Evolutionary conservation across 441 rosid genomes (phyloP).

Genomic region (Eruca vesicaria): DNA sequence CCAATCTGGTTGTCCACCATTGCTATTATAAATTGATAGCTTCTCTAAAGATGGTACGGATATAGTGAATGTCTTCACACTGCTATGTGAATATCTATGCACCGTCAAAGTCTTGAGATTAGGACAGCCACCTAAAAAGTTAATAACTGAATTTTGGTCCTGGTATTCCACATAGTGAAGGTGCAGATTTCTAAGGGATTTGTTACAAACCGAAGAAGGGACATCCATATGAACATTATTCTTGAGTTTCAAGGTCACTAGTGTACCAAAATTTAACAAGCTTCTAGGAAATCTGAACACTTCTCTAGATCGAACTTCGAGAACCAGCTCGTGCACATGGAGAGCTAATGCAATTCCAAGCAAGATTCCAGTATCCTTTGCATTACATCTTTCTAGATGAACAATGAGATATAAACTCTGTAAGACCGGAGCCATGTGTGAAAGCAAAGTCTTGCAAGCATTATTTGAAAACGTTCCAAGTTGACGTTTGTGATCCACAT

Average conservation of each 20-base stretch:
- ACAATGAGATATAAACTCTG: neutral
- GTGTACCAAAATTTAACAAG: neutral
- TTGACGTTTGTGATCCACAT: neutral
- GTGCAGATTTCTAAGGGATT: neutral
- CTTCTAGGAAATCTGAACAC: neutral
- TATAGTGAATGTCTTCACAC: neutral
- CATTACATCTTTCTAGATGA: neutral
- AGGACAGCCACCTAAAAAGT: conserved; percentile 10
- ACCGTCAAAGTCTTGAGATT: conserved; percentile 4
- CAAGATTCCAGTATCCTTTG: neutral
- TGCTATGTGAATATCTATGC: neutral
- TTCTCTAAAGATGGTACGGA: conserved; percentile 1
- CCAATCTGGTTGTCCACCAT: neutral
- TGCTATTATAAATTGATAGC: neutral
- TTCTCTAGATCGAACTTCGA: neutral
- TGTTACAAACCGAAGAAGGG: neutral
- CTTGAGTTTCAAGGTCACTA: conserved; percentile 1
- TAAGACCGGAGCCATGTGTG: neutral
- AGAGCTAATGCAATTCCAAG: neutral
- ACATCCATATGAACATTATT: neutral
- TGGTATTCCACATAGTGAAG: neutral
- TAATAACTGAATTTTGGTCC: neutral
- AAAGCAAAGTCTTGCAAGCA: neutral
- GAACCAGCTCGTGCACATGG: neutral
- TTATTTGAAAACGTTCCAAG: neutral